Evolutionary conservation across 768 basidiomycete genomes (phyloP).

Genomic region (Austroboletus eburneus): DNA sequence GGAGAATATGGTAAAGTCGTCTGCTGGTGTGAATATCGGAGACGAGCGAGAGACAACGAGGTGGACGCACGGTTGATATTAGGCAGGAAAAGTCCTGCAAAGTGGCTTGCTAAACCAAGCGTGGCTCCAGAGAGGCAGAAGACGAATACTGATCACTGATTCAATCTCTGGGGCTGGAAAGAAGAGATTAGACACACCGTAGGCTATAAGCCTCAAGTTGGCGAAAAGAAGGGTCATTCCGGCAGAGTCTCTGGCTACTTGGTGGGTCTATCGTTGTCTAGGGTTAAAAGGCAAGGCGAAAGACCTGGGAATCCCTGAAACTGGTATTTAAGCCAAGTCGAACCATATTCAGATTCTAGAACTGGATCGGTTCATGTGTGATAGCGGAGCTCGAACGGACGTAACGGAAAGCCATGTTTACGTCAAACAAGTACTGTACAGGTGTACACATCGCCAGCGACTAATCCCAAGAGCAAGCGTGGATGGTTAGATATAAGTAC

Average conservation of each 20-base stretch:
- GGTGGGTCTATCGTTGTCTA: neutral
- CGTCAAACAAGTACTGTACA: neutral
- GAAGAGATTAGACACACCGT: conserved; percentile 36
- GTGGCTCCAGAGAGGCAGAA: conserved; percentile 45
- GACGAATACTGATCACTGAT: conserved; percentile 30
- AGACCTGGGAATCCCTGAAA: conserved; percentile 16
- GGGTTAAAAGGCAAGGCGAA: neutral
- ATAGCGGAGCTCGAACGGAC: no score
- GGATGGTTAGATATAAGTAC: no score
- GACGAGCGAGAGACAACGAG: conserved; percentile 1
- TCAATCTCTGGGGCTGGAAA: conserved; percentile 11
- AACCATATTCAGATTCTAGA: neutral
- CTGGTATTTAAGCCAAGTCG: neutral
- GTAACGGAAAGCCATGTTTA: no score
- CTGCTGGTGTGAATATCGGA: conserved; percentile 33
- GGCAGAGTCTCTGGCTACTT: neutral
- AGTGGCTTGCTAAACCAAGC: conserved; percentile 65
- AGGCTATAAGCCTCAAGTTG: conserved; percentile 49
- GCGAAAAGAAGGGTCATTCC: conserved; percentile 60
- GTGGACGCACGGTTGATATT: conserved; percentile 51
- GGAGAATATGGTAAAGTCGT: conserved; percentile 67
- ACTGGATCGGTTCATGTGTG: no score
- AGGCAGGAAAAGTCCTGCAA: conserved; percentile 66
- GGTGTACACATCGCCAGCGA: conserved; percentile 16
- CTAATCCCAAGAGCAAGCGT: conserved; percentile 5